A percentile compares a stretch with the other conserved stretches of the same genome.
These are phyloP conservation scores for Botrytis byssoidea DNA, from an alignment of 2,329 filamentous ascomycete species.

Conservation along the genomic window DNA sequence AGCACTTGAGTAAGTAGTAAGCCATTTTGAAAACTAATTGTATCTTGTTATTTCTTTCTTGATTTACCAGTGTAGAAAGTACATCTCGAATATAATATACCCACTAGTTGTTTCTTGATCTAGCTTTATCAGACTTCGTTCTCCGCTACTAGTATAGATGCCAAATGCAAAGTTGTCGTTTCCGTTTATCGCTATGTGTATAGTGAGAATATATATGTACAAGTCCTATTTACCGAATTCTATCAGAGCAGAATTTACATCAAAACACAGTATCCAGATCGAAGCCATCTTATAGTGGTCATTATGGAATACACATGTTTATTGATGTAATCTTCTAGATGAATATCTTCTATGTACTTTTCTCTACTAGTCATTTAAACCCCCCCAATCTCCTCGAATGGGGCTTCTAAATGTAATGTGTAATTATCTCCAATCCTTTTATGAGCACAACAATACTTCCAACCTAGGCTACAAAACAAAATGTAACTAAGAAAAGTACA, in stretches of 20 bases:
- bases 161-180: too few relatives aligned
- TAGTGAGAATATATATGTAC: neutral
- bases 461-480: neutral
- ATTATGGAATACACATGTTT: neutral
- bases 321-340: neutral
- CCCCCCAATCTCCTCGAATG: neutral
- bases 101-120: too few relatives aligned
- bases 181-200: neutral
- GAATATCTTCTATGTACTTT: neutral
- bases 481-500: neutral
- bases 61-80: neutral
- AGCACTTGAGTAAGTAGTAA: neutral
- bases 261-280: neutral
- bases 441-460: neutral
- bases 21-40: neutral
- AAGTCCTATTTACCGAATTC: neutral
- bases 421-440: neutral
- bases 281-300: neutral
- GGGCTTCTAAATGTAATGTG: neutral
- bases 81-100: neutral
- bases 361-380: neutral
- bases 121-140: too few relatives aligned
- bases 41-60: neutral
- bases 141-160: too few relatives aligned
- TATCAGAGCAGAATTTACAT: neutral